phyloP scores from a whole-genome alignment of 352 stramenopile genomes.

The Phytophthora meadii region DNA sequence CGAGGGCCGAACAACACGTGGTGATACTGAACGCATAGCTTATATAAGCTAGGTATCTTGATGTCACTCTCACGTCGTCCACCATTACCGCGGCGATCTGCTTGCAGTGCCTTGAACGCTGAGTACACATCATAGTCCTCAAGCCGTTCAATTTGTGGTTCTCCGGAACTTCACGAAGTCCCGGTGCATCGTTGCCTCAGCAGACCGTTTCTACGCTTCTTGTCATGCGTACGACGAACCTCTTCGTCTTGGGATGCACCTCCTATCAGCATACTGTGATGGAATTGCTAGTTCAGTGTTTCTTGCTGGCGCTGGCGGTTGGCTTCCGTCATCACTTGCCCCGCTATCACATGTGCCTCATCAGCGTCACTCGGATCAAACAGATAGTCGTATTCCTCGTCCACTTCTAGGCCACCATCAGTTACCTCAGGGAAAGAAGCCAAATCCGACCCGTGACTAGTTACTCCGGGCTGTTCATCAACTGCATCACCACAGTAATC shows the following conservation, averaged over 20 bases:
- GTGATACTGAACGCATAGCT: neutral
- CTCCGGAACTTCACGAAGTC: neutral
- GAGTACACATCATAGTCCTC: slow-evolving; percentile 4
- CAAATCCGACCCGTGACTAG: neutral
- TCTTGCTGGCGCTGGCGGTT: neutral
- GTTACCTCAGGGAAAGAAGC: neutral
- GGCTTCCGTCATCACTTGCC: neutral
- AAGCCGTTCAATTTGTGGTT: neutral
- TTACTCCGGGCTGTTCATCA: neutral
- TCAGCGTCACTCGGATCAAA: neutral
- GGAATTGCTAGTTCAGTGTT: neutral
- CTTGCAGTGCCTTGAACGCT: neutral
- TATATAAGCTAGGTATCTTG: neutral
- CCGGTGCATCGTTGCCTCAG: neutral
- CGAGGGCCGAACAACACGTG: neutral
- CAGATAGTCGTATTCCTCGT: neutral
- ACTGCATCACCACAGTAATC: neutral
- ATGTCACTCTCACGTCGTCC: neutral
- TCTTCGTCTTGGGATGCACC: neutral
- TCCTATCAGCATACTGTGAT: neutral
- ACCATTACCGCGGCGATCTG: neutral
- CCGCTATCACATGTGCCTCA: neutral
- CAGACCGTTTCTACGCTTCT: neutral
- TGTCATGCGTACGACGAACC: neutral
- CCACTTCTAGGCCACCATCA: neutral